These are phyloP conservation scores for Wickerhamomyces strasburgensis DNA, from an alignment of 805 yeast species.

Conservation along the genomic window DNA sequence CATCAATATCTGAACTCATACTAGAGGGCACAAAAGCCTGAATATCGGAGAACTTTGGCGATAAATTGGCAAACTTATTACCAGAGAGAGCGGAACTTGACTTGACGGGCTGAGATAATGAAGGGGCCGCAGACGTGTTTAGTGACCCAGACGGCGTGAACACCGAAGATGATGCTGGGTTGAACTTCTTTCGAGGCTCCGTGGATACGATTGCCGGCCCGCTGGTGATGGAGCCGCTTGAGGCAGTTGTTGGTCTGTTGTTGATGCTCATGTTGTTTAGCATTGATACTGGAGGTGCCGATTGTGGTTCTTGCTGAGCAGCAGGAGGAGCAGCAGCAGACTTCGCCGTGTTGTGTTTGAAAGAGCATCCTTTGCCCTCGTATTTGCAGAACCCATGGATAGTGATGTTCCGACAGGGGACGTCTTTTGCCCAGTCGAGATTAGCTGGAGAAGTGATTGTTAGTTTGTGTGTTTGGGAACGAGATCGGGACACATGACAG, in stretches of 20 bases:
- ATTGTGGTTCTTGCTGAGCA: slow-evolving; percentile 5
- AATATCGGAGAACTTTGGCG: slow-evolving; percentile 35
- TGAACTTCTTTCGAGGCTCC: slow-evolving; percentile 38
- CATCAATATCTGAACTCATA: background rate
- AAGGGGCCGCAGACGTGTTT: background rate
- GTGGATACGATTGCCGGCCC: background rate
- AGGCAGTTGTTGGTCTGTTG: background rate
- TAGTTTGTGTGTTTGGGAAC: background rate
- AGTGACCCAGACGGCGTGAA: slow-evolving; percentile 40
- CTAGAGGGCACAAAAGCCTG: slow-evolving; percentile 26
- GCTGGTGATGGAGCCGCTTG: background rate
- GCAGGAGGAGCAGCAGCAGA: no score
- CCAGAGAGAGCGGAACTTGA: slow-evolving; percentile 4
- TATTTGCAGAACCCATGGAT: slow-evolving; percentile 87
- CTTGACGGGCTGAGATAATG: slow-evolving; percentile 2
- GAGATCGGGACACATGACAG: background rate
- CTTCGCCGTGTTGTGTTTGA: slow-evolving; percentile 71
- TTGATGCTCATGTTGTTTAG: slow-evolving; percentile 3
- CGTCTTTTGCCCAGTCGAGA: slow-evolving; percentile 57
- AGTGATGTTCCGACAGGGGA: slow-evolving; percentile 77
- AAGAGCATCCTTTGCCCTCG: slow-evolving; percentile 83
- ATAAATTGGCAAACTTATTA: slow-evolving; percentile 28
- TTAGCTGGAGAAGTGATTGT: slow-evolving; percentile 8
- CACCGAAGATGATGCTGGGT: slow-evolving; percentile 49
- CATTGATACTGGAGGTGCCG: background rate